Conservation (phyloP, 108 stramenopile genomes). For the Nitzschia sp. region DNA sequence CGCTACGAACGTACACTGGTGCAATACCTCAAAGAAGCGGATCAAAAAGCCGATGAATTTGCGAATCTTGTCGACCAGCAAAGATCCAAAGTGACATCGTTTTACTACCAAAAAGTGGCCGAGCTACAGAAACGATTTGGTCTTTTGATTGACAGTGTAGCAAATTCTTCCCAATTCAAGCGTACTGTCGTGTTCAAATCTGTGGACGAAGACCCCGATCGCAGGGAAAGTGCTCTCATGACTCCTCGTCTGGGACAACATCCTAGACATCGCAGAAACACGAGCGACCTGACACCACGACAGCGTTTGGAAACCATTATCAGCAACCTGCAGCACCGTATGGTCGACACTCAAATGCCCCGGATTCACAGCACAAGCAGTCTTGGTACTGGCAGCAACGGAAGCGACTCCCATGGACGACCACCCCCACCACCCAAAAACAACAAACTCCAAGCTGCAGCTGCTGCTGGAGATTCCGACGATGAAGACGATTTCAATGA, state of each 20-base stretch:
- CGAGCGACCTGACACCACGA: neutral
- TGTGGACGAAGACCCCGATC: conserved; percentile 8
- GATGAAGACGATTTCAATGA: conserved; percentile 21
- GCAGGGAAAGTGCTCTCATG: neutral
- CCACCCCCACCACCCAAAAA: neutral
- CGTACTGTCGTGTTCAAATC: neutral
- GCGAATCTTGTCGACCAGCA: conserved; percentile 44
- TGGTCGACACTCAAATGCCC: neutral
- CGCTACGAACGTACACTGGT: conserved; percentile 34
- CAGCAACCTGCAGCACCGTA: conserved; percentile 1
- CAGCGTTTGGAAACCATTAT: neutral
- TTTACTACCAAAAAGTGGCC: conserved; percentile 57
- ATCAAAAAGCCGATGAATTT: conserved; percentile 26
- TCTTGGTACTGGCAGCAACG: neutral
- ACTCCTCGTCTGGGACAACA: neutral
- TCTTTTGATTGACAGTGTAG: conserved; percentile 55
- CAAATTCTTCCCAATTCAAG: conserved; percentile 18
- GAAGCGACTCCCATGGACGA: conserved; percentile 4
- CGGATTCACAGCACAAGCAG: neutral
- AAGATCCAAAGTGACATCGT: conserved; percentile 52
- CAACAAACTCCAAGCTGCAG: neutral
- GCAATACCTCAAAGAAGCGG: conserved; percentile 33
- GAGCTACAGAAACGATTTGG: conserved; percentile 65
- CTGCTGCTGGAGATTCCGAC: conserved; percentile 25
- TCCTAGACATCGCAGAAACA: neutral